Base-by-base conservation (phyloP, 495 filamentous ascomycete species). In the Penicillium odoratum region DNA sequence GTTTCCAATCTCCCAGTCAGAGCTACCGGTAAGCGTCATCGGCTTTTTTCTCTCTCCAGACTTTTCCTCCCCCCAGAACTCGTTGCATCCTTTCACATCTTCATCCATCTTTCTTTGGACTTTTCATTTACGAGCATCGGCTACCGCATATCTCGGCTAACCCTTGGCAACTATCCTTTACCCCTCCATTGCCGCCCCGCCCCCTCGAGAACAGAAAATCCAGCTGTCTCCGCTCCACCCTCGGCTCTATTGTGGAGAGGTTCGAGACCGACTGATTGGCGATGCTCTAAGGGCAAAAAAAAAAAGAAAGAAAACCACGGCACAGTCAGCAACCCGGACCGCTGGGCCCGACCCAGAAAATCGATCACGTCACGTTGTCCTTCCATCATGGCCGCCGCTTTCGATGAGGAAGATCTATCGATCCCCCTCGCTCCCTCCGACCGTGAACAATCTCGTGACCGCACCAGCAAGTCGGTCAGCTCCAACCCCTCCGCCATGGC, bases 381-480 rank as follows among this genome's bases (percentile, higher is more conserved):
- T 59, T 56, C 57, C 63, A 69, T 56, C 56, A 83, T 83, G 80
- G 76, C 80, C 54, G 78, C 80, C 58, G 74, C 74, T 25, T 77
- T 83, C 56, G 90, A 97, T 70, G 90, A 95, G 76, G 92, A 95
- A 74, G 92, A 97, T 76, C 86, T 97, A 48, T 90, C 92, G 69
- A 88, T 97, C 73, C 91, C 91, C 59, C 81, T 96, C 46, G 84
- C 87, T 16, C 81, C 88, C 42, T 75, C 86, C 62, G 82, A 87
- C 64, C 70, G 66, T 74, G 73, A 69, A 66, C 68, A 61, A 59
- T 78, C 69, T 51, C 70, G 66, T 74, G 74, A 70, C 65, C 70
- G 64, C 61, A 44, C 66, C 56, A 63, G 56, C 53, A 63, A 57
- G 49, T 56, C 60, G 60, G 62, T 60, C 48, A 62, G 62, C 57